Evolutionary conservation across 768 basidiomycete species (phyloP), one percentile per base, ranked within the genome.

Genomic region (Mycena venus): DNA sequence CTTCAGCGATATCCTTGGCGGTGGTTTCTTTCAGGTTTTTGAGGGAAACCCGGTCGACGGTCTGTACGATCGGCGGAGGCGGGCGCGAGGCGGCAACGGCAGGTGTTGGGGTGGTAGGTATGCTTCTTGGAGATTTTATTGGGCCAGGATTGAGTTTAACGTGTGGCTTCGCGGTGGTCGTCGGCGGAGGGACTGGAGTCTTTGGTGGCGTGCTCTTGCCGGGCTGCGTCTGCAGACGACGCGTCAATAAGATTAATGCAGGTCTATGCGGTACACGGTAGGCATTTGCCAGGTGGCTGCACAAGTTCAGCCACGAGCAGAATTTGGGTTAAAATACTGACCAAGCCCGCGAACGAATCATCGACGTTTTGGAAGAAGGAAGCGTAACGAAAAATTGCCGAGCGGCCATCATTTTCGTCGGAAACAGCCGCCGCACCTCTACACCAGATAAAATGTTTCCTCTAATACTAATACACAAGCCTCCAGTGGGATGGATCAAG

Each of bases 1-100:
- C 95, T 60, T 92, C 88, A 27, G 86, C 85, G 31, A 94, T 87
- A 79, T 95, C 94, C 51, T 89, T 86, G 70, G 90, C 88, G 8
- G 90, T 88, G 5, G 86, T 86, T 64, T 92, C 88, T 29, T 91
- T 86, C 9, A 89, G 83, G 31, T 69, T 78, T 19, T 70, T 76
- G 49, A 86, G 80, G 38, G 80, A 82, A 27, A 69, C 47, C 12
- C 72, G 49, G 25, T 61, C 42, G 55, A 67, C 67, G 12, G 77
- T 66, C 15, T 79, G 68, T 59, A 66, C 31, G 51, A 63, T 36
- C 29, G 60, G 74, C 80, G 73, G 51, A 75, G 61, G 61, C 56
- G 19, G 6, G 67, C 59, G 56, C 81, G 69, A 66, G 77, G 66
- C 81, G 78, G 66, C 78, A 47, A 6, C 81, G 21, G 65, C 72